Percentiles rank a stretch among this genome's conserved stretches.
These are phyloP conservation scores for Lentinus polychrous DNA, from an alignment of 1,284 basidiomycete genomes.

Conservation along the genomic window DNA sequence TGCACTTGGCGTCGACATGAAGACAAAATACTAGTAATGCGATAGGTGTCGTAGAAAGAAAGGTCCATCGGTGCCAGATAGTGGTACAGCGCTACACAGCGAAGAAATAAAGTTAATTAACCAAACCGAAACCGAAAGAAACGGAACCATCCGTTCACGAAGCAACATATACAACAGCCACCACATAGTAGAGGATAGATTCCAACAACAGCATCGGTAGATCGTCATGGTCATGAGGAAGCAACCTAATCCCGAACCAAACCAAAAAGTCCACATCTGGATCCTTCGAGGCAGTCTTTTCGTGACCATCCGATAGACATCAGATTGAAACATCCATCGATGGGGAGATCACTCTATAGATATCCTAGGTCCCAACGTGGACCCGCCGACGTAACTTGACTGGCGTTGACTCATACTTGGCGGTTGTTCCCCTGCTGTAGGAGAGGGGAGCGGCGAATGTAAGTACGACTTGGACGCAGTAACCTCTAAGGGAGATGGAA, in stretches of 20 bases:
- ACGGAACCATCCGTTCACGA: not conserved
- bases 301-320: no score
- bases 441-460: constrained; percentile 25
- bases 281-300: no score
- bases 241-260: no score
- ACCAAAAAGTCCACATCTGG: no score
- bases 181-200: not conserved
- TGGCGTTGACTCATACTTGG: constrained; percentile 39
- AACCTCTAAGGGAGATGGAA: constrained; percentile 33
- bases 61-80: not conserved
- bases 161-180: not conserved
- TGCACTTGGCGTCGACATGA: no score
- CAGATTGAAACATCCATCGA: no score
- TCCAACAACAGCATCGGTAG: no score
- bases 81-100: not conserved
- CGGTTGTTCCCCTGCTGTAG: constrained; percentile 27
- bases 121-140: not conserved
- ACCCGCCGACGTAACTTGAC: constrained; percentile 28
- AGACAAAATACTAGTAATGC: no score
- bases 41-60: not conserved
- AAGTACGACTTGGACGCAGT: constrained; percentile 38
- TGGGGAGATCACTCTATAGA: constrained; percentile 38
- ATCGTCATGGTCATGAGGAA: no score
- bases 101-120: not conserved
- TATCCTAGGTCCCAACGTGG: constrained; percentile 34